These are phyloP conservation scores for Malus hybrid DNA, from an alignment of 331 rosid species.

Conservation along the genomic window DNA sequence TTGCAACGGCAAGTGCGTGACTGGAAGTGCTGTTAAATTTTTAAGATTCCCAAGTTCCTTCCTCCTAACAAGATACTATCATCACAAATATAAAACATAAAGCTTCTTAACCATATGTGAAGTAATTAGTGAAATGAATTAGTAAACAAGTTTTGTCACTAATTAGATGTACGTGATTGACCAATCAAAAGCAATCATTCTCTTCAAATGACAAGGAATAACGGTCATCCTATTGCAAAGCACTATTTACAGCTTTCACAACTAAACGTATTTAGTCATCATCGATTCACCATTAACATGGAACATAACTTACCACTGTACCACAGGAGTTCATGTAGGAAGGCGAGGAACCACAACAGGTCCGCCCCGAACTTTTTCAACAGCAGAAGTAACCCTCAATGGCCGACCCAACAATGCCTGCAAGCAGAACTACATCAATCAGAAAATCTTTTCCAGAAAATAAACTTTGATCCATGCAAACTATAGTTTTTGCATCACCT, in stretches of 20 bases:
- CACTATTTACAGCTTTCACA: not conserved
- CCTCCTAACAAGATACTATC: not conserved
- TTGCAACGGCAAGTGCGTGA: not conserved
- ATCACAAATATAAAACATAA: not conserved
- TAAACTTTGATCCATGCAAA: not conserved
- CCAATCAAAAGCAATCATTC: not conserved
- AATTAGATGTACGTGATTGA: not conserved
- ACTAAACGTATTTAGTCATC: not conserved
- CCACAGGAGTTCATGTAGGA: slow-evolving; percentile 18
- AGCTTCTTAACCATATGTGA: not conserved
- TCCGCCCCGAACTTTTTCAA: slow-evolving; percentile 61
- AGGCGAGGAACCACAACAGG: slow-evolving; percentile 67
- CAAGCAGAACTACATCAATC: slow-evolving; percentile 11
- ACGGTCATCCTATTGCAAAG: not conserved
- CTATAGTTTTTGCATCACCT: slow-evolving; percentile 33
- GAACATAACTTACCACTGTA: not conserved
- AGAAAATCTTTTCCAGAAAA: not conserved
- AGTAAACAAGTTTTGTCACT: not conserved
- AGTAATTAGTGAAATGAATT: not conserved
- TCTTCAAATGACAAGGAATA: not conserved
- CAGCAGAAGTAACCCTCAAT: slow-evolving; percentile 60
- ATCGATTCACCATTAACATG: not conserved
- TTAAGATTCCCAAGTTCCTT: not conserved
- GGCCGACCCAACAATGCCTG: slow-evolving; percentile 84
- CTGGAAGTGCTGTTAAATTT: not conserved